phyloP scores from a whole-genome alignment of 2,329 filamentous ascomycete genomes.

The Trichoderma semiorbis region DNA sequence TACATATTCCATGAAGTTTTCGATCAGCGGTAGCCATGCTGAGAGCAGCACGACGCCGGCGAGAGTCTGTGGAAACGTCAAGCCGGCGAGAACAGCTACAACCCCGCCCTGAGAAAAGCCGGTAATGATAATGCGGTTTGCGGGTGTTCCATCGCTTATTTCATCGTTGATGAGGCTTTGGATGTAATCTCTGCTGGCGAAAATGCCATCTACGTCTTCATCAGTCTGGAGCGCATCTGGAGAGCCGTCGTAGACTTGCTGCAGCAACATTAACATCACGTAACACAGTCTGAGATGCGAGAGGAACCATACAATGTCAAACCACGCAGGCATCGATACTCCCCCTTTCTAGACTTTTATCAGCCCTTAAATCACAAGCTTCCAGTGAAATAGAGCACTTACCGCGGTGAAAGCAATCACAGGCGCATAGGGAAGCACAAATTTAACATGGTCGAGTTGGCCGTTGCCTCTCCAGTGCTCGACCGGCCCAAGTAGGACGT shows the following conservation, averaged over 20 bases:
- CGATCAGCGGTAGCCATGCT: constrained; percentile 70
- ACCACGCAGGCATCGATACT: constrained; percentile 83
- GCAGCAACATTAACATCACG: not conserved
- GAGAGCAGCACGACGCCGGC: constrained; percentile 84
- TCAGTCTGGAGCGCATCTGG: constrained; percentile 24
- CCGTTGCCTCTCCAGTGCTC: constrained; percentile 80
- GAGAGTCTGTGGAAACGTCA: constrained; percentile 69
- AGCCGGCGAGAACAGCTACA: constrained; percentile 77
- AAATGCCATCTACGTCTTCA: constrained; percentile 71
- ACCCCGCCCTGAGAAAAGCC: constrained; percentile 89
- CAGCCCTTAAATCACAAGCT: not conserved
- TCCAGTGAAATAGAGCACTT: constrained; percentile 18
- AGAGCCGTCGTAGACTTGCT: constrained; percentile 11
- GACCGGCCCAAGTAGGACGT: constrained; percentile 75
- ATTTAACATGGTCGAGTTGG: constrained; percentile 84
- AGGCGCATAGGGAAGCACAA: constrained; percentile 90
- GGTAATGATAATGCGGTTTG: constrained; percentile 79
- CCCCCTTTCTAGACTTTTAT: constrained; percentile 59
- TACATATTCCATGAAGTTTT: constrained; percentile 41
- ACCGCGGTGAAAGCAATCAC: constrained; percentile 72
- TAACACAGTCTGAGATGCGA: too few species aligned
- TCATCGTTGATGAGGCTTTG: constrained; percentile 76
- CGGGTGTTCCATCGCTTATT: constrained; percentile 69
- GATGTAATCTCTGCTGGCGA: constrained; percentile 70
- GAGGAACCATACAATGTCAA: constrained; percentile 61